Evolutionary conservation across 768 basidiomycete genomes (phyloP).

Genomic region (Hericium erinaceus): DNA sequence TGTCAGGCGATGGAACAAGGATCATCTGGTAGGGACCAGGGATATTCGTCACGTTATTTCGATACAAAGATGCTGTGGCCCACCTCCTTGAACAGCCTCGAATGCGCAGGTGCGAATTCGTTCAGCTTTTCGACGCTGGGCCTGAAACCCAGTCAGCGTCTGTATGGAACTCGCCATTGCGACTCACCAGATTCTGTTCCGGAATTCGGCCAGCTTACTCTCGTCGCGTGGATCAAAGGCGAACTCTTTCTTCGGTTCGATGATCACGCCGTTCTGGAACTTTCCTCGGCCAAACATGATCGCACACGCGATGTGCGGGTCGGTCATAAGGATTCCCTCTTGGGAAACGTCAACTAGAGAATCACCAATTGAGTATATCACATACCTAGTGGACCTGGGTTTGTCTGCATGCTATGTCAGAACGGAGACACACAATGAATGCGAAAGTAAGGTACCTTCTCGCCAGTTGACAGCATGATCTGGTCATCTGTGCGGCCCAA

Average conservation of each 20-base stretch:
- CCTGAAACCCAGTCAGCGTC: constrained; percentile 16
- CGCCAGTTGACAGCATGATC: constrained; percentile 33
- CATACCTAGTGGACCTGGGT: constrained; percentile 28
- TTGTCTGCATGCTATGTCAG: constrained; percentile 20
- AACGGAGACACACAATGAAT: background rate
- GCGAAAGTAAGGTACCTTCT: constrained; percentile 23
- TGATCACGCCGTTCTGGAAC: constrained; percentile 31
- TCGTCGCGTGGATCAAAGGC: constrained; percentile 25
- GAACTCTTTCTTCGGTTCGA: constrained; percentile 24
- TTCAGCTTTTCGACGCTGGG: constrained; percentile 32
- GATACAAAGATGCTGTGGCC: background rate
- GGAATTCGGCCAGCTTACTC: constrained; percentile 21
- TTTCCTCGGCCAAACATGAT: constrained; percentile 34
- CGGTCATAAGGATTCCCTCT: constrained; percentile 28
- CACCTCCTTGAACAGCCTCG: constrained; percentile 39
- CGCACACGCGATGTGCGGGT: constrained; percentile 23
- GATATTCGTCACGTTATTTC: background rate
- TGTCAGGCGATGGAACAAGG: constrained; percentile 29
- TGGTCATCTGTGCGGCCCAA: constrained; percentile 33
- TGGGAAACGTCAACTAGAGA: background rate
- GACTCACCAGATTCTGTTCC: constrained; percentile 27
- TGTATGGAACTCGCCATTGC: background rate
- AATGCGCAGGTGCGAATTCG: constrained; percentile 33
- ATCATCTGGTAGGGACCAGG: constrained; percentile 36
- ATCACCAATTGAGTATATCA: background rate